Evolutionary conservation across 768 basidiomycete species (phyloP).

Genomic region (Leccinellum rugosiceps): DNA sequence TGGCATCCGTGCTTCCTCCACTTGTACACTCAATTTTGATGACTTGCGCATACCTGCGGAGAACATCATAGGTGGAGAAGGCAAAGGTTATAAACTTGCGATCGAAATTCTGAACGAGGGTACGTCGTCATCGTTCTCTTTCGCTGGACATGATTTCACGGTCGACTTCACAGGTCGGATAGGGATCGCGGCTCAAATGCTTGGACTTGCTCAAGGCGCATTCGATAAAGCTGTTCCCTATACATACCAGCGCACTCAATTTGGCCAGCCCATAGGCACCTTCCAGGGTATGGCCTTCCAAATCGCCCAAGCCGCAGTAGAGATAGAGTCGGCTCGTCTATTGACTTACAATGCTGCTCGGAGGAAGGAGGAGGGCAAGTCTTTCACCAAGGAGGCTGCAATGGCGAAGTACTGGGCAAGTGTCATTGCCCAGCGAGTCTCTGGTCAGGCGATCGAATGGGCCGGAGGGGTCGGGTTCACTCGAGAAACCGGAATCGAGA

Average conservation of each 20-base stretch:
- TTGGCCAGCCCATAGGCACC: constrained; percentile 88
- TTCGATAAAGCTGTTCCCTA: constrained; percentile 96
- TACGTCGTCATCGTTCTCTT: constrained; percentile 8
- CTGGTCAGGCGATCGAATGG: constrained; percentile 94
- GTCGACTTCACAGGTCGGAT: constrained; percentile 59
- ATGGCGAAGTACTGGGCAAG: constrained; percentile 97
- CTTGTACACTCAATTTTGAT: constrained; percentile 92
- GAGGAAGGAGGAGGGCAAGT: constrained; percentile 84
- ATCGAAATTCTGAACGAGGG: constrained; percentile 97
- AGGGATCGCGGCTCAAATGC: constrained; percentile 98
- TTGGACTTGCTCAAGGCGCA: constrained; percentile 95
- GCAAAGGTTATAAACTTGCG: constrained; percentile 93
- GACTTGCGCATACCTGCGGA: constrained; percentile 81
- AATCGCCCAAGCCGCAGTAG: constrained; percentile 84
- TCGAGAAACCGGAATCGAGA: constrained; percentile 92
- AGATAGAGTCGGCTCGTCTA: constrained; percentile 87
- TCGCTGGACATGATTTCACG: not conserved
- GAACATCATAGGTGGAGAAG: constrained; percentile 90
- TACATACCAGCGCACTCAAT: constrained; percentile 91
- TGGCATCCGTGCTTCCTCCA: constrained; percentile 94
- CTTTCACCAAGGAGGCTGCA: constrained; percentile 91
- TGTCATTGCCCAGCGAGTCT: constrained; percentile 83
- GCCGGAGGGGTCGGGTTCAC: constrained; percentile 92
- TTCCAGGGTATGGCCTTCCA: constrained; percentile 98
- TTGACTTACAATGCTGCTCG: constrained; percentile 96